A percentile compares a stretch with the other conserved stretches of the same genome.
phyloP scores from a whole-genome alignment of 331 rosid species.

The Erythrophleum ivorense region DNA sequence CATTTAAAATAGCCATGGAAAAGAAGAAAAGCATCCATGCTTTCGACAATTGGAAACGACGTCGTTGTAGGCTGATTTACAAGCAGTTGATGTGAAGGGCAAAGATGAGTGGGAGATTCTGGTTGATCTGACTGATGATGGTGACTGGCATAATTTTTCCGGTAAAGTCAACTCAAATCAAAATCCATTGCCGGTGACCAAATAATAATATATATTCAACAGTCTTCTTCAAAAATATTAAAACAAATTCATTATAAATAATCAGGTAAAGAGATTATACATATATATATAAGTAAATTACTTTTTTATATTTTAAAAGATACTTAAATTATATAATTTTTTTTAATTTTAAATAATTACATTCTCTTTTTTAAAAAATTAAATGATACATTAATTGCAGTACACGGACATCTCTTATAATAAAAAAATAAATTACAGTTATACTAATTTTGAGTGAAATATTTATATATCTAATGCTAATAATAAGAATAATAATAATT shows the following conservation, averaged over 20 bases:
- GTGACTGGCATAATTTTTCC: constrained; percentile 37
- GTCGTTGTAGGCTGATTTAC: background rate
- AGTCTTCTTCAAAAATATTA: too few species aligned
- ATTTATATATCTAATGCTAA: too few species aligned
- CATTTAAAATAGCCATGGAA: background rate
- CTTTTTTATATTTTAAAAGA: too few species aligned
- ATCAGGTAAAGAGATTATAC: background rate
- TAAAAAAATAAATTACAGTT: too few species aligned
- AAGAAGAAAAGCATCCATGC: background rate
- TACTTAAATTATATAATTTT: too few species aligned
- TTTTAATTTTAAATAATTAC: too few species aligned
- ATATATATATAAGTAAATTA: background rate
- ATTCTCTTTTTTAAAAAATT: too few species aligned
- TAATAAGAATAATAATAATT: too few species aligned
- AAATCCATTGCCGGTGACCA: constrained; percentile 4
- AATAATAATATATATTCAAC: background rate
- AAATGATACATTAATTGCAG: too few species aligned
- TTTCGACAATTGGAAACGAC: constrained; percentile 1
- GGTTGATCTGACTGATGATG: constrained; percentile 37
- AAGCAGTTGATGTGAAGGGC: background rate
- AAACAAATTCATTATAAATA: too few species aligned
- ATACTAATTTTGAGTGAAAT: too few species aligned
- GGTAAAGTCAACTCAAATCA: constrained; percentile 4
- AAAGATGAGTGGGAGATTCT: constrained; percentile 19
- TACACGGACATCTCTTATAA: too few species aligned